A percentile compares a stretch with the other conserved stretches of the same genome.
phyloP scores from a whole-genome alignment of 441 rosid species.

The Bruguiera hainesii region DNA sequence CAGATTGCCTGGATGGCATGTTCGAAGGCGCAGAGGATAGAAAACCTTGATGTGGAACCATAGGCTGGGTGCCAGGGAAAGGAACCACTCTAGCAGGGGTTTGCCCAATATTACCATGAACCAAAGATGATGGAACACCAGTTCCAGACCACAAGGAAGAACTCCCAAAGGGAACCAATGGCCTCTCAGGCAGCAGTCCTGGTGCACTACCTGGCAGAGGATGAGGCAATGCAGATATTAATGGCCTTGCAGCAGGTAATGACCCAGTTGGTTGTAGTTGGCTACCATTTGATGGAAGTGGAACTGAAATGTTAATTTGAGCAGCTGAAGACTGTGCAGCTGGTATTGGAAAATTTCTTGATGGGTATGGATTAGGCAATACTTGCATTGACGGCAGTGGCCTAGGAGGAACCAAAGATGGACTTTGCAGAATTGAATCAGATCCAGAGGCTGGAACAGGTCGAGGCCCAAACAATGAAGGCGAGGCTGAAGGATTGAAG shows the following conservation, averaged over 20 bases:
- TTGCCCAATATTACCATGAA: conserved; percentile 41
- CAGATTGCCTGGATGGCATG: conserved; percentile 26
- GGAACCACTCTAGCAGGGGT: conserved; percentile 32
- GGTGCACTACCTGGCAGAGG: conserved; percentile 26
- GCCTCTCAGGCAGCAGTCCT: conserved; percentile 32
- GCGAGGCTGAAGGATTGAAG: conserved; percentile 30
- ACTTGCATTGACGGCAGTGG: conserved; percentile 34
- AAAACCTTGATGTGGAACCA: conserved; percentile 37
- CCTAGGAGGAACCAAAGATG: conserved; percentile 32
- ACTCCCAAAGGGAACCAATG: conserved; percentile 27
- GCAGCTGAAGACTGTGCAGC: conserved; percentile 37
- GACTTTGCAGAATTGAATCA: conserved; percentile 35
- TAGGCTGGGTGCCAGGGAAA: conserved; percentile 31
- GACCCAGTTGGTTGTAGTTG: conserved; percentile 37
- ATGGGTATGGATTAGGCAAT: conserved; percentile 34
- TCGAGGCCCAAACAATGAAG: conserved; percentile 50
- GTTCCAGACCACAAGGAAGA: conserved; percentile 36
- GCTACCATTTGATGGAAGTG: conserved; percentile 33
- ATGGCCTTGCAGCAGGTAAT: conserved; percentile 33
- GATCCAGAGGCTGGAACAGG: conserved; percentile 33
- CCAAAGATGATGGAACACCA: conserved; percentile 23
- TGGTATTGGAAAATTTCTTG: conserved; percentile 38
- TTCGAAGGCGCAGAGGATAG: conserved; percentile 28
- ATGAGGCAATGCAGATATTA: conserved; percentile 36
- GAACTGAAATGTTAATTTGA: conserved; percentile 29